A percentile compares a stretch with the other conserved stretches of the same genome.
phyloP scores from a whole-genome alignment of 441 rosid genomes.

The Eruca vesicaria region DNA sequence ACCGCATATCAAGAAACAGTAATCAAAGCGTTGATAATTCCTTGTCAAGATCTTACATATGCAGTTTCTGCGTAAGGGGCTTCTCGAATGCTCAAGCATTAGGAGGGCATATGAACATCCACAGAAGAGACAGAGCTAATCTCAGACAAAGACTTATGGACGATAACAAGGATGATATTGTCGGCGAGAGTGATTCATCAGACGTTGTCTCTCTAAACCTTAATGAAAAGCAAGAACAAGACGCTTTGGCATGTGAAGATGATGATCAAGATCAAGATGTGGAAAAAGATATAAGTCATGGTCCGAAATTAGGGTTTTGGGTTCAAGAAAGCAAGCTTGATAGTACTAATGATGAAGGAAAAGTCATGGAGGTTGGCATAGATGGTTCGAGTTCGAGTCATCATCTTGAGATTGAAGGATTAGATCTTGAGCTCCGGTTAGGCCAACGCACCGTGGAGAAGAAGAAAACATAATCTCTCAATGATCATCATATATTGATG shows the following conservation, averaged over 20 bases:
- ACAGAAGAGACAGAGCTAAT: conserved; percentile 65
- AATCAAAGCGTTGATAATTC: conserved; percentile 27
- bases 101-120: conserved; percentile 76
- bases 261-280: not conserved
- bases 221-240: conserved; percentile 16
- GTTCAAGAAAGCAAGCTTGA: conserved; percentile 22
- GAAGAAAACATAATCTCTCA: conserved; percentile 22
- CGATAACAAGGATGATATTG: conserved; percentile 22
- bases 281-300: conserved; percentile 16
- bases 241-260: conserved; percentile 25
- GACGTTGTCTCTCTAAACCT: conserved; percentile 30
- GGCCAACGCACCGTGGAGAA: conserved; percentile 29
- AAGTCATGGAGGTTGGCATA: conserved; percentile 2
- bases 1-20: conserved; percentile 18
- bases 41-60: conserved; percentile 51
- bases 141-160: conserved; percentile 42
- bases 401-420: conserved; percentile 18
- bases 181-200: conserved; percentile 16
- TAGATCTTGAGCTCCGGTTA: conserved; percentile 41
- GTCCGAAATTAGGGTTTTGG: conserved; percentile 28
- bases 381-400: conserved; percentile 33
- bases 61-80: conserved; percentile 65
- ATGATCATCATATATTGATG: conserved; percentile 7
- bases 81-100: conserved; percentile 71
- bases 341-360: conserved; percentile 15